Base-by-base conservation (phyloP, 2,329 filamentous ascomycete species). In the Alternaria triticina region DNA sequence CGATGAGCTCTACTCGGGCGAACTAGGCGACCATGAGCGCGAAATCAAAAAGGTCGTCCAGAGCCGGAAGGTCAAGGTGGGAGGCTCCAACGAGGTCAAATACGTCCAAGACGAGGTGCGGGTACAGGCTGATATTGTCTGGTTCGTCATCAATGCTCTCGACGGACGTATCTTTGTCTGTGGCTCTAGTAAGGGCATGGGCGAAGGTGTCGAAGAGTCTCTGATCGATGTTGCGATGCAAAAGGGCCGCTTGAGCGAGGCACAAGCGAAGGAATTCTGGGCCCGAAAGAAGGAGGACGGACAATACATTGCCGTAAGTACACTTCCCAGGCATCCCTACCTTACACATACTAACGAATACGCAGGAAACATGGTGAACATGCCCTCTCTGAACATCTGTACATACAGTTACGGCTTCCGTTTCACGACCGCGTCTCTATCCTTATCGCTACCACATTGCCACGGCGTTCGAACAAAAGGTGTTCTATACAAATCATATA, bases 61-160 rank as follows among this genome's bases (percentile, higher is more conserved):
- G 66, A 82, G 80, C 51, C 82, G 83, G 30, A 79, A 78, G 67
- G 66, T 68, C 52, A 92, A 69, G 66, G 72, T 54, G 2, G 71
- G 70, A 27, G 70, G 76, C 57, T 63, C 62, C 3, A 80, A 91
- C 49, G 91, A 94, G 71, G 92, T 93, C 67, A 90, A 91, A 69
- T 99, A 99, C 76, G 96, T 99, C 2, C 96, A 99, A 78, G 96
- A 99, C 74, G 96, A 98, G 80, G 95, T 99, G 9, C 86, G 88
- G 11, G 87, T 92, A 68, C 96, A 98, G 79, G 93, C 94, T 2
- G 96, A 98, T 76, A 87, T 98, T n/a, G 95, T 98, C 15, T 99
- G 96, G 96, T 97, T 93, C 79, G 94, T 98, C 68, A 92, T 97
- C 84, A 98, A 98, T 79, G 90, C 94, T 3, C 86, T 98, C n/a